Base-by-base conservation (phyloP, 2,329 filamentous ascomycete genomes). In the Penicillium sp. region DNA sequence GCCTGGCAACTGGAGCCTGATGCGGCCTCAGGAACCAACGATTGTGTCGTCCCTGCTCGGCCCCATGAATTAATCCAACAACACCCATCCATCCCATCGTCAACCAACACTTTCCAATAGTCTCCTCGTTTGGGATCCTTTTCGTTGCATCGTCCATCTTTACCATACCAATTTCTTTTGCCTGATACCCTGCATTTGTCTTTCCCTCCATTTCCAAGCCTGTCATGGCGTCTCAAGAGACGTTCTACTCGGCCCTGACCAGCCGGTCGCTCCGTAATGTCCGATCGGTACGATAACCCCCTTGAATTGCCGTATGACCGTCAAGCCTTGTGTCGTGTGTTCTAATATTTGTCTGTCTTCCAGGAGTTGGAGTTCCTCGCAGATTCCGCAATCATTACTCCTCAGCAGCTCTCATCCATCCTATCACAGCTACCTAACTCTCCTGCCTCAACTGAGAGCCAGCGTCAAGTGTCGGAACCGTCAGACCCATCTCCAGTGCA, bases 311-410 rank as follows among this genome's bases (percentile, higher is more conserved):
- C 23, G 46, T 23, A 7, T 54, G 26, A 29, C 47, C 29, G 31
- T 29, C 19, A 17, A 7, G 26, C 23, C 13, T 15, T 49, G 21
- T 47, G n/a, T 11, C 19, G 15, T 26, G 17, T 19, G 45, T 51
- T 48, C 62, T 63, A 38, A 62, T 58, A 57, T 56, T 56, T 23
- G 11, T 30, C 19, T 49, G 17, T 54, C 23, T 49, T 61, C 23
- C 69, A 97, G 93, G 93, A 97, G 82, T 90, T 97, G 64, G 93
- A 97, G 78, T 91, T 89, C 69, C 91, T 98, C 64, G 86, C 92
- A 69, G 93, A 97, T 76, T 88, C 90, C 72, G 89, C 89, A 68
- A 84, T 93, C 73, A 91, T 98, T 75, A 88, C 85, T 66, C 88
- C 91, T 63, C 81, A 88, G 60, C 88, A 90, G 73, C 92, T 93